Conservation (phyloP, 2,329 filamentous ascomycete species). For the Aureobasidium vineae region DNA sequence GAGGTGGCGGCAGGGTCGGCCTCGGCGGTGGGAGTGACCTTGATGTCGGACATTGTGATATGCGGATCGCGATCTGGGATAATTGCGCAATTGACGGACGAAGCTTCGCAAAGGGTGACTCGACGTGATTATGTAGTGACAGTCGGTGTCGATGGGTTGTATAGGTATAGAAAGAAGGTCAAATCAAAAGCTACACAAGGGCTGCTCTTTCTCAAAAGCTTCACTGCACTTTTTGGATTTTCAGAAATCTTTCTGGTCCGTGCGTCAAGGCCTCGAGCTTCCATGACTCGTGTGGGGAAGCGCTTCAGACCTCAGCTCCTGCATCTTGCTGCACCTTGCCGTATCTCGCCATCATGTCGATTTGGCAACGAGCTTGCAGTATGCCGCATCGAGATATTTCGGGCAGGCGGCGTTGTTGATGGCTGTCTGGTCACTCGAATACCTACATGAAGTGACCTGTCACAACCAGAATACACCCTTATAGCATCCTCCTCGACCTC, state of each 20-base stretch:
- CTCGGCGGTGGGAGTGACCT: constrained; percentile 21
- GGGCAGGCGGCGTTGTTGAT: too few species aligned
- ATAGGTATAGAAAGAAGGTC: not conserved
- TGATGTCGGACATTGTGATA: constrained; percentile 26
- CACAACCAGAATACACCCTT: too few species aligned
- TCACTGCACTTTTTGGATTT: constrained; percentile 8
- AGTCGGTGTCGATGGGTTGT: not conserved
- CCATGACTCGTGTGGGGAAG: constrained; percentile 3
- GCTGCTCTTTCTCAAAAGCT: constrained; percentile 15
- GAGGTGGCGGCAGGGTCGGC: constrained; percentile 27
- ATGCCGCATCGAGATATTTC: too few species aligned
- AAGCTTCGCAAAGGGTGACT: constrained; percentile 12
- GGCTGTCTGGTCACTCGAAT: too few species aligned
- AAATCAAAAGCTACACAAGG: constrained; percentile 13
- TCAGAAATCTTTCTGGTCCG: constrained; percentile 5
- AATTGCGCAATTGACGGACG: not conserved
- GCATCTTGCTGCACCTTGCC: not conserved
- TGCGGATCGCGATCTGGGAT: not conserved
- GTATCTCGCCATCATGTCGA: too few species aligned
- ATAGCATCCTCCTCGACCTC: too few species aligned
- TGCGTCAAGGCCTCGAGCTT: constrained; percentile 1
- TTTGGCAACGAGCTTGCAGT: too few species aligned
- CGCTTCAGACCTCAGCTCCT: constrained; percentile 9
- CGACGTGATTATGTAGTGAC: not conserved
- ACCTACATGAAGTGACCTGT: too few species aligned